Evolutionary conservation across 2,329 filamentous ascomycete species (phyloP).

Genomic region (Coleophoma cylindrospora): DNA sequence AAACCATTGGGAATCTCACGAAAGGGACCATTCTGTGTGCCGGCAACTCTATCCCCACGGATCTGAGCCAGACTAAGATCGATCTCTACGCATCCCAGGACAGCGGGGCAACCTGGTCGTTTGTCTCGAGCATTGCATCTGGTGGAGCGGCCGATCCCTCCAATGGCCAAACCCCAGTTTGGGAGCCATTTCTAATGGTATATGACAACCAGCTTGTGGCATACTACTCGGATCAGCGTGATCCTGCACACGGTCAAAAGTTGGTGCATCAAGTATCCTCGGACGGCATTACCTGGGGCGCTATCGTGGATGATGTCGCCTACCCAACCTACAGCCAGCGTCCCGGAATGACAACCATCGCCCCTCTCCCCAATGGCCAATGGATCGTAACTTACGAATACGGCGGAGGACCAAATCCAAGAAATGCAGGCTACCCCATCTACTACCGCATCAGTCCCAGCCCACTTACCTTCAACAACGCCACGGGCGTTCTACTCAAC

Average conservation of each 20-base stretch:
- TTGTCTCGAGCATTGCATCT: slow-evolving; percentile 56
- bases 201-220: slow-evolving; percentile 52
- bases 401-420: slow-evolving; percentile 1
- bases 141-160: slow-evolving; percentile 49
- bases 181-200: slow-evolving; percentile 62
- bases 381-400: slow-evolving; percentile 62
- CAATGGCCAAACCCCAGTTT: slow-evolving; percentile 61
- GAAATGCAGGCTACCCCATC: slow-evolving; percentile 35
- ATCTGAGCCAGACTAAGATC: slow-evolving; percentile 58
- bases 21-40: slow-evolving; percentile 57
- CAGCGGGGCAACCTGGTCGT: slow-evolving; percentile 54
- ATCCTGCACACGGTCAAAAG: slow-evolving; percentile 61
- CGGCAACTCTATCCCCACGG: slow-evolving; percentile 27
- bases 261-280: slow-evolving; percentile 56
- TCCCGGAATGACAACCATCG: slow-evolving; percentile 61
- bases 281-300: slow-evolving; percentile 55
- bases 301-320: slow-evolving; percentile 53
- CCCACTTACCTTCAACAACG: slow-evolving; percentile 39
- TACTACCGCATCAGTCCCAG: slow-evolving; percentile 45
- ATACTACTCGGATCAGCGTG: slow-evolving; percentile 68
- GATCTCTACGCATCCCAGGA: slow-evolving; percentile 62
- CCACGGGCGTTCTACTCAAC: slow-evolving; percentile 33
- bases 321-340: slow-evolving; percentile 54
- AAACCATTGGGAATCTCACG: slow-evolving; percentile 47
- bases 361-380: slow-evolving; percentile 42